A percentile compares a stretch with the other conserved stretches of the same genome.
Conservation (phyloP, 208 protist species). For the Trypanosoma caninum region DNA sequence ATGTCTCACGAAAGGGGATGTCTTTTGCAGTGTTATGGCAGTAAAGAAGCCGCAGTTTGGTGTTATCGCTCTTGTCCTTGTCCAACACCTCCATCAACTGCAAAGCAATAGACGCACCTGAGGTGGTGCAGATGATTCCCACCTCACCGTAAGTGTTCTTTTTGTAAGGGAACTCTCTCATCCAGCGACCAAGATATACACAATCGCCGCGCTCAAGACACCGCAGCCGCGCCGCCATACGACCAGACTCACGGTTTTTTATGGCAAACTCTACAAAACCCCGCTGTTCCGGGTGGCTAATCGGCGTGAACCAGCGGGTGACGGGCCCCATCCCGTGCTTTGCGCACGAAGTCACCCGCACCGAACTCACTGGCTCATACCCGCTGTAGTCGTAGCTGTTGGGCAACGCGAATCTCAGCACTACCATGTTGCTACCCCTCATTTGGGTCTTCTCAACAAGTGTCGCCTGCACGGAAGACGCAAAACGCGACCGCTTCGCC, state of each 20-base stretch:
- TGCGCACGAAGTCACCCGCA: slow-evolving; percentile 48
- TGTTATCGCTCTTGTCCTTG: slow-evolving; percentile 43
- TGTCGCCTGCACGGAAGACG: slow-evolving; percentile 61
- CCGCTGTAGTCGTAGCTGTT: slow-evolving; percentile 85
- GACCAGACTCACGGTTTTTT: slow-evolving; percentile 67
- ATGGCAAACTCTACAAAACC: slow-evolving; percentile 86
- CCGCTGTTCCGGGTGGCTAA: slow-evolving; percentile 71
- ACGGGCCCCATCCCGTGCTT: slow-evolving; percentile 52
- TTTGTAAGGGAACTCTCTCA: slow-evolving; percentile 76
- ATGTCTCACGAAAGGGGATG: slow-evolving; percentile 64
- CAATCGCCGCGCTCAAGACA: slow-evolving; percentile 67
- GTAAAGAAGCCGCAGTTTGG: slow-evolving; percentile 61
- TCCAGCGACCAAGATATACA: slow-evolving; percentile 82
- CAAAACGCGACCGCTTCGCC: slow-evolving; percentile 65
- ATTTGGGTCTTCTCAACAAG: slow-evolving; percentile 61
- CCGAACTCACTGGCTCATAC: slow-evolving; percentile 82
- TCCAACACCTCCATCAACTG: slow-evolving; percentile 81
- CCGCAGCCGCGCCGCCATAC: slow-evolving; percentile 74
- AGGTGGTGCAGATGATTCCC: slow-evolving; percentile 71
- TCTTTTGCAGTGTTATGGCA: slow-evolving; percentile 49
- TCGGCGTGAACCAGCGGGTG: slow-evolving; percentile 82
- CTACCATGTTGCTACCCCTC: slow-evolving; percentile 53
- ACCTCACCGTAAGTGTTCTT: slow-evolving; percentile 53
- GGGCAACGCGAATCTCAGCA: slow-evolving; percentile 75
- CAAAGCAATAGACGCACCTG: slow-evolving; percentile 71